Evolutionary conservation across 2,329 filamentous ascomycete genomes (phyloP).

Genomic region (Incumbomyces delicatus): DNA sequence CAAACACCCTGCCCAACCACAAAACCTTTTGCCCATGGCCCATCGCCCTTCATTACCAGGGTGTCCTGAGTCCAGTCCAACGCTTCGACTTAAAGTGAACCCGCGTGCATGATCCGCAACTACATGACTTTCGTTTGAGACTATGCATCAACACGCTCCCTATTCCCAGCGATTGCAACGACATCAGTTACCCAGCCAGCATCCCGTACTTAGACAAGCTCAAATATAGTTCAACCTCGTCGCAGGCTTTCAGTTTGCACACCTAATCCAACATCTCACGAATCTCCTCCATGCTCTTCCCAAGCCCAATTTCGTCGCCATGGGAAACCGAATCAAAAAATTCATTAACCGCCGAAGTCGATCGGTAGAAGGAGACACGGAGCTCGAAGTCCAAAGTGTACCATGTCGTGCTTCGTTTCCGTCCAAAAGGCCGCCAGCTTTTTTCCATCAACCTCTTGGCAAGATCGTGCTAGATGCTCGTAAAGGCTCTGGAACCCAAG

Average conservation of each 20-base stretch:
- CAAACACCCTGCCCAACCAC: neutral
- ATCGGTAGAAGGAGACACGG: constrained; percentile 2
- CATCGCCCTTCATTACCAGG: neutral
- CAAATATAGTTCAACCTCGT: neutral
- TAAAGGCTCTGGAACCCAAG: neutral
- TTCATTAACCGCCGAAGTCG: constrained; percentile 1
- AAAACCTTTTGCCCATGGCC: neutral
- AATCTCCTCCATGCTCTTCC: neutral
- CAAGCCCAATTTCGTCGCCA: neutral
- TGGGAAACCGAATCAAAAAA: constrained; percentile 4
- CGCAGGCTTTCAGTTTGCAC: neutral
- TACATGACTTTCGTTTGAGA: constrained; percentile 5
- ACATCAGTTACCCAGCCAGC: neutral
- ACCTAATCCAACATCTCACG: neutral
- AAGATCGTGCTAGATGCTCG: constrained; percentile 8
- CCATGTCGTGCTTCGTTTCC: constrained; percentile 12
- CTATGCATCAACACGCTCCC: neutral
- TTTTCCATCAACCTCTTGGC: constrained; percentile 12
- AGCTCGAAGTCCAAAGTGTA: constrained; percentile 14
- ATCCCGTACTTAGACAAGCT: neutral
- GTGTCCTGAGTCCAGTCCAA: neutral
- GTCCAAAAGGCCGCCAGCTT: constrained; percentile 11
- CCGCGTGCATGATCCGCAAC: neutral
- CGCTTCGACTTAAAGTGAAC: constrained; percentile 4
- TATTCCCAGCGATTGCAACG: neutral